Evolutionary conservation across 1,284 basidiomycete genomes (phyloP).

Genomic region (Sporisorium reilianum): DNA sequence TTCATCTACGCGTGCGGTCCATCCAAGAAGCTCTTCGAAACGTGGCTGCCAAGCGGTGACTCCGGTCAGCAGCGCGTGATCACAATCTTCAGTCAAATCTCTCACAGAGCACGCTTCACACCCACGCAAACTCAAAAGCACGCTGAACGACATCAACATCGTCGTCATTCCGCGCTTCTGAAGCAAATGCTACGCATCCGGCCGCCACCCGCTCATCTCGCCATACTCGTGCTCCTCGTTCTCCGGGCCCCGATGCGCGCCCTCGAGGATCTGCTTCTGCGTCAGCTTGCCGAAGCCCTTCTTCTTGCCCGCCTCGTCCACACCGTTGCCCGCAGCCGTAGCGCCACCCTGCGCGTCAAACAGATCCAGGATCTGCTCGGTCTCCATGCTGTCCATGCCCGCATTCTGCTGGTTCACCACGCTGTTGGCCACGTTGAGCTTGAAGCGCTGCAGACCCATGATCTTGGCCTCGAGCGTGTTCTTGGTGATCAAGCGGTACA

Average conservation of each 20-base stretch:
- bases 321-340: background rate
- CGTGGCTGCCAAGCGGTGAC: no score
- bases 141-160: no score
- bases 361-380: constrained; percentile 93
- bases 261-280: constrained; percentile 70
- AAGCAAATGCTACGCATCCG: constrained; percentile 27
- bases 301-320: constrained; percentile 12
- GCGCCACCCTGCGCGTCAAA: constrained; percentile 73
- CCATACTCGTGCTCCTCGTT: constrained; percentile 68
- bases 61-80: no score
- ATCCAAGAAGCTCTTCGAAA: no score
- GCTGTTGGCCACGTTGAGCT: constrained; percentile 95
- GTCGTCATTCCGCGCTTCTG: no score
- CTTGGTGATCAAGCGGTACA: constrained; percentile 95
- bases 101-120: no score
- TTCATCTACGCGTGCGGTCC: no score
- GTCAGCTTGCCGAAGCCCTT: constrained; percentile 62
- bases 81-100: no score
- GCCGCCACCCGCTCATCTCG: constrained; percentile 59
- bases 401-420: constrained; percentile 98
- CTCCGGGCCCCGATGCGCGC: constrained; percentile 66
- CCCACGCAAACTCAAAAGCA: no score
- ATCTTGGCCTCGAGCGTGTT: constrained; percentile 99
- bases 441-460: constrained; percentile 97
- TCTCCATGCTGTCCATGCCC: constrained; percentile 93